A percentile compares a stretch with the other conserved stretches of the same genome.
These are phyloP conservation scores for Spatholobus suberectus DNA, from an alignment of 306 rosid genomes.

Conservation along the genomic window DNA sequence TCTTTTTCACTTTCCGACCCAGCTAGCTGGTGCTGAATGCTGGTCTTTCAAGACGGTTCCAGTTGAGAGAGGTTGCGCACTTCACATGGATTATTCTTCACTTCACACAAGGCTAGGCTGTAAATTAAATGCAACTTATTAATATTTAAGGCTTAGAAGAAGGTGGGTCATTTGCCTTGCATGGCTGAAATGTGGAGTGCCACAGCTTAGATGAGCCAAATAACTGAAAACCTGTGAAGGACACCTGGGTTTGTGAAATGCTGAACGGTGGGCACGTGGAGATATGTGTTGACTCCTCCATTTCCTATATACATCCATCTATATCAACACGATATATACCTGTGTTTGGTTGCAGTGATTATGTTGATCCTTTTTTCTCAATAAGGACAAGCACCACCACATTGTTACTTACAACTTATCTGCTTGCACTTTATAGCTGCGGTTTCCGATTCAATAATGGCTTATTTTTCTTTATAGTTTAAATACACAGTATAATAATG, in stretches of 20 bases:
- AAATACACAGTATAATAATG: too few species aligned
- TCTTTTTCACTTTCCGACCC: too few species aligned
- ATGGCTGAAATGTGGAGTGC: conserved; percentile 60
- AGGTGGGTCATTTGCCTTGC: conserved; percentile 17
- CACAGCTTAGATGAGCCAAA: conserved; percentile 42
- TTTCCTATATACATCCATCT: background rate
- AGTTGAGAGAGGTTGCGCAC: too few species aligned
- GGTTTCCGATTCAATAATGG: too few species aligned
- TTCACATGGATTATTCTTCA: too few species aligned
- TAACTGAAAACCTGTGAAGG: background rate
- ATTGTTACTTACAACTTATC: too few species aligned
- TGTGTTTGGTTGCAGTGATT: background rate
- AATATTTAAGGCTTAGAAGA: background rate
- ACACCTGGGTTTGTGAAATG: conserved; percentile 52
- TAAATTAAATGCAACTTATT: background rate
- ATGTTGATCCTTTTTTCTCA: background rate
- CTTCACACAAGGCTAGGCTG: too few species aligned
- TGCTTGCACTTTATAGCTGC: too few species aligned
- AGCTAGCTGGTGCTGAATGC: too few species aligned
- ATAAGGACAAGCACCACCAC: background rate
- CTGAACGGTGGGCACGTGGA: conserved; percentile 13
- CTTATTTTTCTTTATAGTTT: too few species aligned
- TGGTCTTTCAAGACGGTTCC: too few species aligned
- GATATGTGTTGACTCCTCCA: background rate
- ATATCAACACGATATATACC: background rate